Percentiles rank a stretch among this genome's conserved stretches.
Evolutionary conservation across 176 grass and related monocot species (phyloP).

Genomic region (Rhynchospora pubera): DNA sequence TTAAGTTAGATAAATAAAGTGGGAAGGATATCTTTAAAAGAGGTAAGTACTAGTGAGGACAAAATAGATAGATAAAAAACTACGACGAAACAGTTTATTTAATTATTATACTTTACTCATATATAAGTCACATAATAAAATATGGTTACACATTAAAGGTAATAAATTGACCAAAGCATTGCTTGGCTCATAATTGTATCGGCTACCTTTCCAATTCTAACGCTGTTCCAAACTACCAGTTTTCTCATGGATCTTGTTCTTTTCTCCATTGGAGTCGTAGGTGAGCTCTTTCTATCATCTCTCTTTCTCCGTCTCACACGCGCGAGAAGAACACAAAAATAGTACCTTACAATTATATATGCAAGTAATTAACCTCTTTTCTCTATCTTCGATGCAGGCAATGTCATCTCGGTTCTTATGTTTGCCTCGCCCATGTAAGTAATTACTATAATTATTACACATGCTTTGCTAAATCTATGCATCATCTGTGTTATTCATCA

Average conservation of each 20-base stretch:
- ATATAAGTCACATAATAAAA: neutral
- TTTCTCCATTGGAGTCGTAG: conserved; percentile 41
- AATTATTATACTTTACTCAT: neutral
- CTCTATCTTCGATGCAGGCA: conserved; percentile 36
- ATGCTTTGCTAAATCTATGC: neutral
- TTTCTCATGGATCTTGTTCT: conserved; percentile 44
- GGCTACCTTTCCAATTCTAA: neutral
- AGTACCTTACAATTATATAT: neutral
- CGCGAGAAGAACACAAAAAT: neutral
- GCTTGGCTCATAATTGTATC: neutral
- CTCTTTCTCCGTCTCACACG: neutral
- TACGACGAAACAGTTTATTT: neutral
- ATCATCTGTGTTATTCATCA: neutral
- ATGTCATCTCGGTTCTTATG: conserved; percentile 63
- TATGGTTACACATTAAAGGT: neutral
- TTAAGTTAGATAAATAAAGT: neutral
- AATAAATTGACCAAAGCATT: neutral
- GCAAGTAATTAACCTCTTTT: conserved; percentile 1
- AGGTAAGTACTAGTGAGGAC: neutral
- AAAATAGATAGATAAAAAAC: neutral
- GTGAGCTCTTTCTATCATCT: conserved; percentile 20
- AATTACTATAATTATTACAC: neutral
- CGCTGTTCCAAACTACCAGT: neutral
- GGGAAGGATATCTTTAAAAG: neutral
- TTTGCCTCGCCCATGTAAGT: conserved; percentile 68